Base-by-base conservation (phyloP, 805 yeast species). In the Lachancea meyersii region DNA sequence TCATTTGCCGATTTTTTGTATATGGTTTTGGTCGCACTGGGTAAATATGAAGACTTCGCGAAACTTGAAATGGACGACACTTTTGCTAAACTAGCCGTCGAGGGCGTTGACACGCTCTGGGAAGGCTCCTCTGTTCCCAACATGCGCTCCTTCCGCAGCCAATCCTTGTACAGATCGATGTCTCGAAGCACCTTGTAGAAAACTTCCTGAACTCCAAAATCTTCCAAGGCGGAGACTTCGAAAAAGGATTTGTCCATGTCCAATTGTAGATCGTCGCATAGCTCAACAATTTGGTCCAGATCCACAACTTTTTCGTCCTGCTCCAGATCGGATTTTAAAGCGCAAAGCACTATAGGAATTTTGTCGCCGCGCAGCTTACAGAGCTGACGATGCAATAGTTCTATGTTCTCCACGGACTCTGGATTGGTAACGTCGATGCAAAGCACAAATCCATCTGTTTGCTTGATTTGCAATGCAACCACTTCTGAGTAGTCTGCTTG, bases 401-500 rank as follows among this genome's bases (percentile, higher is more conserved):
- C 45, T 36, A 60, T 27, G 33, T 51, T 43, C 2, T 45, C 47
- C 18, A 60, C 48, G 1, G 63, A 49, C 17, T 49, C 52, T 2
- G 35, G 31, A 40, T 49, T 45, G 1, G 55, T 50, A 3, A 53
- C 42, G 39, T 57, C 61, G 39, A 50, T 55, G 39, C 61, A 59
- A 24, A 59, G 21, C 7, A 60, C 35, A 33, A 60, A 58, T 14
- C 56, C 59, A 48, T 62, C 65, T 2, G 62, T 48, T 43, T 62
- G 65, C 8, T 42, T 38, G 5, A 58, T 47, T 43, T 60, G 65
- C 21, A 53, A 35, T 13, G 40, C 44, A 34, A 49, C 44, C 4
- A 57, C 18, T 18, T 56, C 59, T 5, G 57, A 52, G 36, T 50
- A 50, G 28, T 50, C 54, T 8, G 57, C 52, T 17, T 49, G 48